These are phyloP conservation scores for Plasmodium sp. DNA, from an alignment of 169 alveolate genomes.

Conservation along the genomic window DNA sequence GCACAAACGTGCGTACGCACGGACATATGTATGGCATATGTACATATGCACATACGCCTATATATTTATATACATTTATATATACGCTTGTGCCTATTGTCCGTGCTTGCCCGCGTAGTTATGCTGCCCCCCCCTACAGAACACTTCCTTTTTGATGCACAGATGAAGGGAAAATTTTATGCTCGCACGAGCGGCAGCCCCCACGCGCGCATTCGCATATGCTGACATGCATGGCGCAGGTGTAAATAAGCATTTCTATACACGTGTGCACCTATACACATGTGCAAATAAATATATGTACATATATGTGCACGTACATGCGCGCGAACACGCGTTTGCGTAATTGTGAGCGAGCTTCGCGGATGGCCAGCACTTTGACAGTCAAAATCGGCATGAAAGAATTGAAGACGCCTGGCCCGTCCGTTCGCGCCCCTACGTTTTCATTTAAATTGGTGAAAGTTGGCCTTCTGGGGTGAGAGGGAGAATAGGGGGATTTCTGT, in stretches of 20 bases:
- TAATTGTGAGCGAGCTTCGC: not conserved
- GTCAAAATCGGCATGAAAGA: not conserved
- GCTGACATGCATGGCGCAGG: not conserved
- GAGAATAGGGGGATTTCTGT: not conserved
- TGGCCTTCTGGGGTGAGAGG: not conserved
- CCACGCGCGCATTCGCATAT: not conserved
- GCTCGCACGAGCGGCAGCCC: not conserved
- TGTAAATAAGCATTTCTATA: not conserved
- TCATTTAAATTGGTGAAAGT: not conserved
- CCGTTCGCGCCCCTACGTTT: not conserved
- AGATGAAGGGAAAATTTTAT: slow-evolving; percentile 4
- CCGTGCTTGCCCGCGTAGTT: not conserved
- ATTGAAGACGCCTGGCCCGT: not conserved
- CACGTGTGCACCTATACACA: not conserved
- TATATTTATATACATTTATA: too few relatives aligned
- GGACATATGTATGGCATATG: not conserved
- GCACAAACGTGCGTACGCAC: not conserved
- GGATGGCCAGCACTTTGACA: not conserved
- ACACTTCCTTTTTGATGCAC: slow-evolving; percentile 12
- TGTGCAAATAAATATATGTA: not conserved
- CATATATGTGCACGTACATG: not conserved
- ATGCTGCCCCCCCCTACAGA: not conserved
- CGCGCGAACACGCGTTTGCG: not conserved
- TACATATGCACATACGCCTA: not conserved
- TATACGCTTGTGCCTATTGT: not conserved